Evolutionary conservation across 75 land plant species (phyloP).

Genomic region (Sequoiadendron giganteum): DNA sequence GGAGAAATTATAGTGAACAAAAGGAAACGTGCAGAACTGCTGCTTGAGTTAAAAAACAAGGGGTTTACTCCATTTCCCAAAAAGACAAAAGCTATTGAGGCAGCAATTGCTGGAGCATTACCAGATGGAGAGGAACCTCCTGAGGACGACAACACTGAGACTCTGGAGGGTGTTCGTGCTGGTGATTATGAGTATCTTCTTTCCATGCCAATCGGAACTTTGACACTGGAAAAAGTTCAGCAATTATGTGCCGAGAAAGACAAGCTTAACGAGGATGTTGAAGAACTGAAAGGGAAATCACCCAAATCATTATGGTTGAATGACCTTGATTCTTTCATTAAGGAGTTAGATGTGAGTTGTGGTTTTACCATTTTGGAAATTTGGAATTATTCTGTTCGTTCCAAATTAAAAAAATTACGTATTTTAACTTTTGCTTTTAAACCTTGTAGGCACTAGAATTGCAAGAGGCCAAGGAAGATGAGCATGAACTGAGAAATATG

Average conservation of each 20-base stretch:
- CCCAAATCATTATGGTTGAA: slow-evolving; percentile 75
- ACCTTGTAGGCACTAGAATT: slow-evolving; percentile 33
- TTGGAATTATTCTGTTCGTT: not conserved
- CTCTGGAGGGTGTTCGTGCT: slow-evolving; percentile 28
- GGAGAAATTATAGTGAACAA: slow-evolving; percentile 90
- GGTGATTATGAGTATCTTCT: slow-evolving; percentile 92
- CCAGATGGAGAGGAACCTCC: slow-evolving; percentile 27
- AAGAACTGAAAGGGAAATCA: slow-evolving; percentile 60
- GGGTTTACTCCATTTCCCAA: slow-evolving; percentile 97
- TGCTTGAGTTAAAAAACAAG: slow-evolving; percentile 69
- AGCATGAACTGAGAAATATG: slow-evolving; percentile 13
- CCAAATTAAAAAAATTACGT: too few species aligned
- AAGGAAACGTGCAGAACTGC: slow-evolving; percentile 79
- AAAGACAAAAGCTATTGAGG: slow-evolving; percentile 57
- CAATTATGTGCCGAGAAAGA: slow-evolving; percentile 60
- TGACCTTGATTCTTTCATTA: slow-evolving; percentile 78
- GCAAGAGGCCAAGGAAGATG: slow-evolving; percentile 30
- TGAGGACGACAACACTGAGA: slow-evolving; percentile 37
- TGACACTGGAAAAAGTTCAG: slow-evolving; percentile 88
- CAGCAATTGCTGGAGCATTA: slow-evolving; percentile 59
- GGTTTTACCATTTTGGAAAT: not conserved
- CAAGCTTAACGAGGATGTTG: slow-evolving; percentile 64
- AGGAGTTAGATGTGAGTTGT: slow-evolving; percentile 62
- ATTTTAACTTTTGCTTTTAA: not conserved
- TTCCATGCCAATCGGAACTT: slow-evolving; percentile 83